These are phyloP conservation scores for Strobilomyces dryophilus DNA, from an alignment of 768 basidiomycete species.

Conservation along the genomic window DNA sequence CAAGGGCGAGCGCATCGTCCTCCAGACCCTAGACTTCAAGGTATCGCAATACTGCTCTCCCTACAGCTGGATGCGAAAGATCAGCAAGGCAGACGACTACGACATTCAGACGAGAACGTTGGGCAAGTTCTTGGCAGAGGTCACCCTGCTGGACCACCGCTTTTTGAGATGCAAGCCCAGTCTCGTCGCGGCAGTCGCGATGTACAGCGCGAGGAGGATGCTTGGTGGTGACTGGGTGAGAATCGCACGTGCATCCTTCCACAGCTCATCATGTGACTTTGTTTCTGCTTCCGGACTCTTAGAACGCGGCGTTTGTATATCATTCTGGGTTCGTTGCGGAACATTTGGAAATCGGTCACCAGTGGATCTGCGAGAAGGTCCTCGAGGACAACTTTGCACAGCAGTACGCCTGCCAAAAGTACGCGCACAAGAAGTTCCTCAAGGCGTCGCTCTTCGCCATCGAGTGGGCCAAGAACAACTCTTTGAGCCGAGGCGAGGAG, in stretches of 20 bases:
- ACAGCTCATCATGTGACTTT: constrained; percentile 32
- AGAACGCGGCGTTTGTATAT: constrained; percentile 90
- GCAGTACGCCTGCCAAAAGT: constrained; percentile 92
- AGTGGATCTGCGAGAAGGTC: constrained; percentile 80
- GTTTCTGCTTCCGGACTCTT: constrained; percentile 23
- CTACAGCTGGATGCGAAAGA: constrained; percentile 98
- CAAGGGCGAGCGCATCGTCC: constrained; percentile 94
- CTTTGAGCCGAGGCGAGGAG: constrained; percentile 32
- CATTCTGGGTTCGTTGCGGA: constrained; percentile 91
- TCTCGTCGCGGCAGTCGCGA: constrained; percentile 90
- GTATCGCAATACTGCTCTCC: constrained; percentile 98
- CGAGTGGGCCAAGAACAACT: constrained; percentile 62
- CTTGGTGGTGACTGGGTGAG: constrained; percentile 94
- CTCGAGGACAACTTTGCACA: constrained; percentile 74
- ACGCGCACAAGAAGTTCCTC: constrained; percentile 96
- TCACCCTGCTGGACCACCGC: constrained; percentile 86
- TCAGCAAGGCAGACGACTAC: constrained; percentile 98
- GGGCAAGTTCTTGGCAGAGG: constrained; percentile 96
- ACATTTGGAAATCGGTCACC: constrained; percentile 78
- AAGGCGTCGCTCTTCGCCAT: constrained; percentile 80
- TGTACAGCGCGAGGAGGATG: constrained; percentile 96
- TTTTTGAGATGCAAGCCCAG: constrained; percentile 94
- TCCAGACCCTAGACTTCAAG: constrained; percentile 93
- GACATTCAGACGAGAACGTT: constrained; percentile 96
- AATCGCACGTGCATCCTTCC: constrained; percentile 19